These are phyloP conservation scores for Austroboletus eburneus DNA, from an alignment of 768 basidiomycete genomes.

Conservation along the genomic window DNA sequence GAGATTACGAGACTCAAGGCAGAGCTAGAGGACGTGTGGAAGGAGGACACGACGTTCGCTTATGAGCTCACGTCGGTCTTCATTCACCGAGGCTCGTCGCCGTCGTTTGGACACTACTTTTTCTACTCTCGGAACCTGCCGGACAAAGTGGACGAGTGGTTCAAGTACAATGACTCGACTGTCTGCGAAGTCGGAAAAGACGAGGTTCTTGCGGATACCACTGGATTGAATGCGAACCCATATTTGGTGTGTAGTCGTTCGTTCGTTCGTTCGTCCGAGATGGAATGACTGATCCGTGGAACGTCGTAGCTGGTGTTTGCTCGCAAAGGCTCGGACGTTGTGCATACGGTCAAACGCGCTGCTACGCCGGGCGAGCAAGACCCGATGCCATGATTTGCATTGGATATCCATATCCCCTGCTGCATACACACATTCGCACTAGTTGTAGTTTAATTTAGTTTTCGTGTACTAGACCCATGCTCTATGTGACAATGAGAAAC, in stretches of 20 bases:
- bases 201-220: constrained; percentile 86
- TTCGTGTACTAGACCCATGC: constrained; percentile 14
- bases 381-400: constrained; percentile 24
- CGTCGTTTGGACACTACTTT: constrained; percentile 92
- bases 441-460: constrained; percentile 7
- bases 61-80: constrained; percentile 95
- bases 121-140: constrained; percentile 91
- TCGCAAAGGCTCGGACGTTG: constrained; percentile 71
- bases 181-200: constrained; percentile 73
- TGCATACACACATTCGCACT: constrained; percentile 9
- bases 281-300: no score
- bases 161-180: constrained; percentile 94
- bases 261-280: no score
- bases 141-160: constrained; percentile 77
- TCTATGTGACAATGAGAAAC: constrained; percentile 6
- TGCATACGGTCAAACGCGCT: constrained; percentile 77
- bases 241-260: constrained; percentile 58
- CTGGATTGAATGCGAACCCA: constrained; percentile 87
- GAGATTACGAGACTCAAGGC: constrained; percentile 54
- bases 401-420: constrained; percentile 23
- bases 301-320: constrained; percentile 88
- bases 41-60: constrained; percentile 55
- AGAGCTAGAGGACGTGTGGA: constrained; percentile 74
- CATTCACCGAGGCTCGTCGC: constrained; percentile 86
- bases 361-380: constrained; percentile 26